Percentiles rank a stretch among this genome's conserved stretches.
Evolutionary conservation across 257 asterid species (phyloP).

Genomic region (Asclepias syriaca): DNA sequence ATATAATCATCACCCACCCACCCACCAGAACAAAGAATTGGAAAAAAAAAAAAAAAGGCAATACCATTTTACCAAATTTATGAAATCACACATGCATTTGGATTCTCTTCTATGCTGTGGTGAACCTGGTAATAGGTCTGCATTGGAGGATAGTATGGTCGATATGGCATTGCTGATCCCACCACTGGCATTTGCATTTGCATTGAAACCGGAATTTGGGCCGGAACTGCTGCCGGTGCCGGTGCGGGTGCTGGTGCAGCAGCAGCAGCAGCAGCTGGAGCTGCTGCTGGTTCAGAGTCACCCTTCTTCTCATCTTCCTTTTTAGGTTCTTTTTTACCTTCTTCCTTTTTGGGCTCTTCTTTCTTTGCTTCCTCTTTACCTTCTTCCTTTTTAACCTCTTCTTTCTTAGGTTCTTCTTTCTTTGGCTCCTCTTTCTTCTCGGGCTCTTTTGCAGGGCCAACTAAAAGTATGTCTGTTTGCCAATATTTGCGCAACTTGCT

Average conservation of each 20-base stretch:
- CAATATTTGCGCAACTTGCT: conserved; percentile 72
- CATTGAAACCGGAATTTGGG: not conserved
- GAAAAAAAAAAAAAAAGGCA: not conserved
- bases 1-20: not conserved
- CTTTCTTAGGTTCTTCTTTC: conserved; percentile 76
- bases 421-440: conserved; percentile 80
- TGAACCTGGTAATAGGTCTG: conserved; percentile 25
- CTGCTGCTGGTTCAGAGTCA: conserved; percentile 21
- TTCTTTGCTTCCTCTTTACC: conserved; percentile 33
- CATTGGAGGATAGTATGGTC: conserved; percentile 46
- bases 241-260: not conserved
- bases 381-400: conserved; percentile 51
- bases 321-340: conserved; percentile 23
- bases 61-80: conserved; percentile 15
- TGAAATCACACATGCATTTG: conserved; percentile 63
- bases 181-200: conserved; percentile 23
- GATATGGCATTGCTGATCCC: conserved; percentile 36
- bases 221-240: conserved; percentile 19
- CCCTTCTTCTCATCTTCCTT: conserved; percentile 32
- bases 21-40: not conserved
- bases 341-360: conserved; percentile 32
- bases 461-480: conserved; percentile 55
- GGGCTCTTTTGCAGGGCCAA: conserved; percentile 77
- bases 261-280: conserved; percentile 16
- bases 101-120: conserved; percentile 82